Evolutionary conservation across 1,284 basidiomycete genomes (phyloP), one percentile per base, ranked within the genome.

Genomic region (Sporisorium reilianum): DNA sequence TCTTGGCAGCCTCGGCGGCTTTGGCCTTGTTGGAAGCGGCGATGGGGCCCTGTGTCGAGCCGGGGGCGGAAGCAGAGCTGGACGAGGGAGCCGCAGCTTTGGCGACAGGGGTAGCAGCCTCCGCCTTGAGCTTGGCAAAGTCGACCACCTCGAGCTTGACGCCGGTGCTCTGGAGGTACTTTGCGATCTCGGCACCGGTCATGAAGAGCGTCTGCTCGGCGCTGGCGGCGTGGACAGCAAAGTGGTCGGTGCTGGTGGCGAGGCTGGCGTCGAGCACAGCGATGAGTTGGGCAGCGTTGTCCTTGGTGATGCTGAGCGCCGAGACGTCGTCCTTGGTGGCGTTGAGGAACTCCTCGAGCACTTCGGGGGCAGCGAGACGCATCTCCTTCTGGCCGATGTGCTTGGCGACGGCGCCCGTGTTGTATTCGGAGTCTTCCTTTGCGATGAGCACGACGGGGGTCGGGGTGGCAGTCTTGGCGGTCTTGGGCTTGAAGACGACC

Each of bases 401-500:
- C 86, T 92, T 93, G 45, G 89, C 93, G 70, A 97, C 89, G 10
- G 90, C 89, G n/a, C 52, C 53, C 81, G 86, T 82, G 68, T 68
- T 81, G 20, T 92, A 92, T 82, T 95, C 92, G 18, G 93, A 93
- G 42, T 89, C 88, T 80, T 96, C 93, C 79, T 90, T 88, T 9
- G 93, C 93, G 82, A 97, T 89, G 65, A 96, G 90, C 55, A 97
- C 89, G 56, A 97, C 90, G 8, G 94, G 95, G 59, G 93, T 89
- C 1, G 93, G 90, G 26, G 89, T 90, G 7, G 92, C 93, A 0
- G 89, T 89, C 86, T 97, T 97, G 51, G 94, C 92, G 1, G 94
- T 94, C 86, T 94, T 94, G 38, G 93, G 93, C 83, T 94, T 94
- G 89, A 92, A 94, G 57, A 94, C 91, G 77, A 94, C 89, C 36